A percentile compares a stretch with the other conserved stretches of the same genome.
phyloP scores from a whole-genome alignment of 345 rosid species.

The Hibiscus mutabilis region DNA sequence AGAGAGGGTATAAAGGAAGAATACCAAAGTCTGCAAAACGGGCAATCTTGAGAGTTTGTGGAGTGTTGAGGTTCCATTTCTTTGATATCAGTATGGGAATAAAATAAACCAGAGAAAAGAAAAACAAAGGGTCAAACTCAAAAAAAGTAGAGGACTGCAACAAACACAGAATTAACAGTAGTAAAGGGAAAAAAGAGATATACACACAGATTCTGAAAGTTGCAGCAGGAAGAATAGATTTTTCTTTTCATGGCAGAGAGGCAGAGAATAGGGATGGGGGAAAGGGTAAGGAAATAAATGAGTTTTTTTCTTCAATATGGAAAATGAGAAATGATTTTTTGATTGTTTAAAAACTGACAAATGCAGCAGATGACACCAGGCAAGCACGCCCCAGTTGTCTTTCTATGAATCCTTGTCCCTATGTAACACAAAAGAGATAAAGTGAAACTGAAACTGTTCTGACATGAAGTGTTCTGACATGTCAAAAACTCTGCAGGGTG shows the following conservation, averaged over 20 bases:
- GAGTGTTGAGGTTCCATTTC: slow-evolving; percentile 25
- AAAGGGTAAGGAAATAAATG: neutral
- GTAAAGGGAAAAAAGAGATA: neutral
- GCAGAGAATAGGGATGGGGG: neutral
- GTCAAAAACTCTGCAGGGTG: slow-evolving; percentile 17
- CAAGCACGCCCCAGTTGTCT: slow-evolving; percentile 5
- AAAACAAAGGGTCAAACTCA: neutral
- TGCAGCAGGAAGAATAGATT: slow-evolving; percentile 6
- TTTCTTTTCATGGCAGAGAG: neutral
- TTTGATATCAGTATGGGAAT: neutral
- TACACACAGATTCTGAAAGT: slow-evolving; percentile 5
- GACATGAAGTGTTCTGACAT: slow-evolving; percentile 23
- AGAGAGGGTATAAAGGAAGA: neutral
- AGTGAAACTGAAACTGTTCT: slow-evolving; percentile 15
- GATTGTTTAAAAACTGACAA: neutral
- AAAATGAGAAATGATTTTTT: neutral
- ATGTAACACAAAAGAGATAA: neutral
- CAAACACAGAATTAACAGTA: slow-evolving; percentile 4
- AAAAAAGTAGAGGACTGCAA: slow-evolving; percentile 4
- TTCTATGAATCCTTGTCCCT: neutral
- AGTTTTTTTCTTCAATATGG: neutral
- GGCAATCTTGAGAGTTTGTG: slow-evolving; percentile 18
- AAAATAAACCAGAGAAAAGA: neutral
- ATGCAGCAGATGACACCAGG: neutral
- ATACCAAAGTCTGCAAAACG: slow-evolving; percentile 16